These are phyloP conservation scores for Metarhizium sp. DNA, from an alignment of 2,329 filamentous ascomycete genomes.

Conservation along the genomic window DNA sequence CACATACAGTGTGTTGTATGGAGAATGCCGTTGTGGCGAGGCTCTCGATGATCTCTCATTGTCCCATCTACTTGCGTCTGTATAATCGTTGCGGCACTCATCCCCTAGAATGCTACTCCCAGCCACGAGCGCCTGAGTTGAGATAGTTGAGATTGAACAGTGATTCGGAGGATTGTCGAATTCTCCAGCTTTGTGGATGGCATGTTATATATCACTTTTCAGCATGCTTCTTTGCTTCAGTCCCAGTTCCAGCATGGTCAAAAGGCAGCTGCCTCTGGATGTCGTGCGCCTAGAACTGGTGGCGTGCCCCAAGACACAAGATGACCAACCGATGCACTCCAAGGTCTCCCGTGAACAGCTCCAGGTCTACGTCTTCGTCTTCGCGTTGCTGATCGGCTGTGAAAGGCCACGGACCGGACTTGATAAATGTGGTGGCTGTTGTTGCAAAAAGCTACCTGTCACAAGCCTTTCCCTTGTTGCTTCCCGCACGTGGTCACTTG, in stretches of 20 bases:
- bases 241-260: background rate
- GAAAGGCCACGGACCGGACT: too few relatives aligned
- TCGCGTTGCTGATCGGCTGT: too few relatives aligned
- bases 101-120: background rate
- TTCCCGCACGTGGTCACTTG: too few relatives aligned
- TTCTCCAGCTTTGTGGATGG: background rate
- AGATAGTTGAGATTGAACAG: background rate
- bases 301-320: background rate
- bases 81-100: background rate
- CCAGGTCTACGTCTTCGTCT: too few relatives aligned
- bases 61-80: background rate
- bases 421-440: too few relatives aligned
- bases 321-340: background rate
- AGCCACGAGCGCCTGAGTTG: background rate
- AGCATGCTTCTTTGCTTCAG: background rate
- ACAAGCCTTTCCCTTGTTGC: too few relatives aligned
- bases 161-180: background rate
- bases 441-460: too few relatives aligned
- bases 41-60: background rate
- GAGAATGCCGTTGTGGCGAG: conserved; percentile 15
- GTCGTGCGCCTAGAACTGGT: background rate
- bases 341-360: background rate
- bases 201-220: background rate
- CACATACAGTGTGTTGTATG: conserved; percentile 26
- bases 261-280: background rate